Evolutionary conservation across 306 rosid species (phyloP).

Genomic region (Inga laurina): DNA sequence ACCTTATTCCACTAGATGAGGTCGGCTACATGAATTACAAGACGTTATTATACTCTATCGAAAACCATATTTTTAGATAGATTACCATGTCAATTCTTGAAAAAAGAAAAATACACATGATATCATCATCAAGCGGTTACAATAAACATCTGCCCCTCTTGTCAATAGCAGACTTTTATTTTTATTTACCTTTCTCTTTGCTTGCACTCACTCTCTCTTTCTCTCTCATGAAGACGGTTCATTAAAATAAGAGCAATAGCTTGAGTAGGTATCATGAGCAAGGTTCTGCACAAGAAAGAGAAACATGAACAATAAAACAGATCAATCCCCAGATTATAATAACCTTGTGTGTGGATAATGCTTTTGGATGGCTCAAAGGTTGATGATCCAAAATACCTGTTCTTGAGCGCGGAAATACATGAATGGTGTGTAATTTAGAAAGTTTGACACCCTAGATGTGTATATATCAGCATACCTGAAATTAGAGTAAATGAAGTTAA

Average conservation of each 20-base stretch:
- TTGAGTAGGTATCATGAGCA: constrained; percentile 81
- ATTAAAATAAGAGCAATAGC: constrained; percentile 37
- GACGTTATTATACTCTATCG: too few species aligned
- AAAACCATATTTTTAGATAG: too few species aligned
- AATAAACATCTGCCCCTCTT: constrained; percentile 26
- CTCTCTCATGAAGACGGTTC: constrained; percentile 31
- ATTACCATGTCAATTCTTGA: too few species aligned
- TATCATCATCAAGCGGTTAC: constrained; percentile 25
- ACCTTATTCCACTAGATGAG: too few species aligned
- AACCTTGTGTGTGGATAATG: neutral
- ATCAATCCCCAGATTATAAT: constrained; percentile 6
- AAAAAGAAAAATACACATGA: constrained; percentile 1
- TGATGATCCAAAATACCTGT: constrained; percentile 61
- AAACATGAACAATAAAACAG: constrained; percentile 20
- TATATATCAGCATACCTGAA: constrained; percentile 95
- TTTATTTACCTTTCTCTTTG: constrained; percentile 10
- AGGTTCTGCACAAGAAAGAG: constrained; percentile 66
- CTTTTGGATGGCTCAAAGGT: neutral
- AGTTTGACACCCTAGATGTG: constrained; percentile 96
- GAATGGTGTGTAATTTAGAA: constrained; percentile 86
- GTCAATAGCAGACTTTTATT: constrained; percentile 35
- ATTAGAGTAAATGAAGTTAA: constrained; percentile 20
- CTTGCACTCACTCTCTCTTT: neutral
- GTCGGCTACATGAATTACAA: too few species aligned
- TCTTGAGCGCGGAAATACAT: constrained; percentile 96